phyloP scores from a whole-genome alignment of 768 basidiomycete genomes.

The Auricularia cornea region DNA sequence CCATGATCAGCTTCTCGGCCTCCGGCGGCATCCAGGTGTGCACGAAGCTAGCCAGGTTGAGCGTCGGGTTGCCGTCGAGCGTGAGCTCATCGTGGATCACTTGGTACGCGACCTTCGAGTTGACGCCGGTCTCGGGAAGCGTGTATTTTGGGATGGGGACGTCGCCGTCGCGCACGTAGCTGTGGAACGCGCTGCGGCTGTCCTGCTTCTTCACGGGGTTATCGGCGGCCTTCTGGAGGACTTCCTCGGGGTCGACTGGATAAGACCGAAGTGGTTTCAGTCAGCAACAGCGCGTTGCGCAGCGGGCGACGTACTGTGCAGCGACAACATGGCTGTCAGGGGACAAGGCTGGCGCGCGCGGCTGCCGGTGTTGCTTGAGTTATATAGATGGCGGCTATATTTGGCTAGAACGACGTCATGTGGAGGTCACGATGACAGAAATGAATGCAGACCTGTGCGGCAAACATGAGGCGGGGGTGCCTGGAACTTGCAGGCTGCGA shows the following conservation, averaged over 20 bases:
- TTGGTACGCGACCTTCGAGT: constrained; percentile 36
- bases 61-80: constrained; percentile 46
- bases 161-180: constrained; percentile 55
- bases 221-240: constrained; percentile 51
- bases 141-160: constrained; percentile 61
- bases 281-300: background rate
- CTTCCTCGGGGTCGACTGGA: constrained; percentile 52
- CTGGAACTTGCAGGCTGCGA: no score
- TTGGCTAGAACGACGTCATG: no score
- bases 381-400: background rate
- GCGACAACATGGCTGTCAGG: constrained; percentile 26
- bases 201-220: constrained; percentile 29
- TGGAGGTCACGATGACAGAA: no score
- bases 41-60: constrained; percentile 57
- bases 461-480: no score
- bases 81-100: constrained; percentile 57
- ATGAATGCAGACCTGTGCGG: no score
- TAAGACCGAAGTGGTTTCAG: background rate
- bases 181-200: constrained; percentile 27
- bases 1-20: constrained; percentile 48
- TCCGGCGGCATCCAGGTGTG: constrained; percentile 54
- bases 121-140: constrained; percentile 28
- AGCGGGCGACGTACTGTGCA: constrained; percentile 25
- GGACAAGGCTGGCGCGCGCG: constrained; percentile 5
- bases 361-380: background rate